phyloP scores from a whole-genome alignment of 495 filamentous ascomycete species.

The Xylaria castorea region DNA sequence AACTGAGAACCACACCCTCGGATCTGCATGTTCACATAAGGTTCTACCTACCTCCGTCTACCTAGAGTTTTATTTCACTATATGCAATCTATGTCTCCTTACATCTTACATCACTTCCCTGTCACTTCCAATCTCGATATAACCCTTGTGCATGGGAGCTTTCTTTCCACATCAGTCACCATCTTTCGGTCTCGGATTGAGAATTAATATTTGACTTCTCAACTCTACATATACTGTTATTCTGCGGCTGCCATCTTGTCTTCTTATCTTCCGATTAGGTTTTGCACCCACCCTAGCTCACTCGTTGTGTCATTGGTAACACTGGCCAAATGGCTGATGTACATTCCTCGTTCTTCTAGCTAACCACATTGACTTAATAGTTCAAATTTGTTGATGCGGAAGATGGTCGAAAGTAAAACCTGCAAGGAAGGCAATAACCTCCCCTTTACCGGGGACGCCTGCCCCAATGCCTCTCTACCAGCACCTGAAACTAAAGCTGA shows the following conservation, averaged over 20 bases:
- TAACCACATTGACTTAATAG: constrained; percentile 1
- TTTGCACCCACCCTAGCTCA: not conserved
- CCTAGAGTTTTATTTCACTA: not conserved
- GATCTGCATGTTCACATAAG: not conserved
- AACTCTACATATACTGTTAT: not conserved
- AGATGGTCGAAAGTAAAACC: constrained; percentile 5
- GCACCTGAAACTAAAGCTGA: not conserved
- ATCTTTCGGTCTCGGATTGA: not conserved
- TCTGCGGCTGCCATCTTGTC: not conserved
- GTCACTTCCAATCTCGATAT: not conserved
- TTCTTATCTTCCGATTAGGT: not conserved
- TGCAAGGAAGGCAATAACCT: constrained; percentile 18
- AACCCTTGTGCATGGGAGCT: not conserved
- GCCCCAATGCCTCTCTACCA: not conserved
- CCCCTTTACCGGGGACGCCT: not conserved
- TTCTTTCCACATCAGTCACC: not conserved
- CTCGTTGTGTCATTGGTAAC: not conserved
- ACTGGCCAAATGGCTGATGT: not conserved
- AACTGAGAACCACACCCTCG: not conserved
- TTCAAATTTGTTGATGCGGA: not conserved
- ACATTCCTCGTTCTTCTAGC: not conserved
- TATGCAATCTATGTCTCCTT: not conserved
- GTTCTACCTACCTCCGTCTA: not conserved
- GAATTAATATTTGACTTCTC: not conserved
- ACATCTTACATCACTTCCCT: not conserved